Conservation (phyloP, 768 basidiomycete genomes). For the Amanita phalloides region DNA sequence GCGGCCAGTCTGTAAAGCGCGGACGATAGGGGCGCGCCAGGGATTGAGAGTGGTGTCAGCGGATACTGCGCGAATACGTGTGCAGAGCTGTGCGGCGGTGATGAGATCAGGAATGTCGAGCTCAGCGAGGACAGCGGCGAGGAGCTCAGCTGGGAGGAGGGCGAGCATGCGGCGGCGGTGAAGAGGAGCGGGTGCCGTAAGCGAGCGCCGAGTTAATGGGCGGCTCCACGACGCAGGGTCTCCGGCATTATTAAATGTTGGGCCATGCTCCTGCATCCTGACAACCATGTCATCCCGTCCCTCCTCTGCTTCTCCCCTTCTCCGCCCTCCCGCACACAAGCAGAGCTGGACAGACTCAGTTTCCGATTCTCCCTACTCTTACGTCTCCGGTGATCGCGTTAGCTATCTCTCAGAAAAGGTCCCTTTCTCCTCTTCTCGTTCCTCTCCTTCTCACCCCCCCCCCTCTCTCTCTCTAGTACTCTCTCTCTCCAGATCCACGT, state of each 20-base stretch:
- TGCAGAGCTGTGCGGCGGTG: conserved; percentile 48
- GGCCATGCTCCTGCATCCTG: not conserved
- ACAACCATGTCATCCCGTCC: conserved; percentile 20
- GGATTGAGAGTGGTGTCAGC: conserved; percentile 62
- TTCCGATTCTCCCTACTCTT: conserved; percentile 28
- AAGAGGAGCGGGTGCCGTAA: not conserved
- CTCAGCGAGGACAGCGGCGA: conserved; percentile 60
- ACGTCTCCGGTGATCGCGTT: conserved; percentile 26
- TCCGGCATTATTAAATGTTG: not conserved
- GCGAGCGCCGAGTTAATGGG: not conserved
- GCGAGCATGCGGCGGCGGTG: not conserved
- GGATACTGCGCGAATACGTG: conserved; percentile 42
- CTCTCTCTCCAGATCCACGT: conserved; percentile 54
- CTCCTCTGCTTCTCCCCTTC: conserved; percentile 21
- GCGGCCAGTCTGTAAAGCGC: conserved; percentile 31
- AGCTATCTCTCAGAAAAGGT: conserved; percentile 38
- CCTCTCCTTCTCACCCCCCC: not conserved
- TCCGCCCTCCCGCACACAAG: conserved; percentile 22
- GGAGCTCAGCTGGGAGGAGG: conserved; percentile 56
- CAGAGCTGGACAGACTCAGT: conserved; percentile 30
- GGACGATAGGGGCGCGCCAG: conserved; percentile 64
- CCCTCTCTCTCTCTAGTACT: conserved; percentile 39
- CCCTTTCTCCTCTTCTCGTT: not conserved
- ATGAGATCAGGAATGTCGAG: conserved; percentile 56
- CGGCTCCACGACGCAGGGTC: not conserved